Base-by-base conservation (phyloP, 202 grass and related monocot genomes). In the Bolboschoenoplectus hybrid region DNA sequence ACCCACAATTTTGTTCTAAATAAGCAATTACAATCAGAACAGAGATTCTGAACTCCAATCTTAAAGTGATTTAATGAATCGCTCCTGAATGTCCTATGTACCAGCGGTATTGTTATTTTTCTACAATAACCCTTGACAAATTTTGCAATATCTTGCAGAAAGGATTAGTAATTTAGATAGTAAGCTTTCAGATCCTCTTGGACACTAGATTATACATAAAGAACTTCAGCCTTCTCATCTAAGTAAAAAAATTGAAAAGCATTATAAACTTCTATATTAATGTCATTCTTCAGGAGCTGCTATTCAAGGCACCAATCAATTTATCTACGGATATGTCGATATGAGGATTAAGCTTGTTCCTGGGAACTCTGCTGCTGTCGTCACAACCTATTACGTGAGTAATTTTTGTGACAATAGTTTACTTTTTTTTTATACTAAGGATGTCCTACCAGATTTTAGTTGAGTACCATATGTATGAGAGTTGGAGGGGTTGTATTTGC, bases 341-440 rank as follows among this genome's bases (percentile, higher is more conserved):
- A 90, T 85, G 2, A 74, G 77, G 46, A 88, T 94, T 83, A 81
- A 92, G 39, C 90, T 92, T n/a, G 82, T 94, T 53, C 85, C 90
- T 0, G 92, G 77, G 53, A 80, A 92, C n/a, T 90, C 90, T 2
- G 92, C 92, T 74, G 92, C 90, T 60, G 91, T 89, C 3, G 92
- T 94, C 74, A 94, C 92, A 6, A 94, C 90, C 2, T 92, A 89
- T 43, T 94, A 94, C 44, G 90, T 94, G 44, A 77, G 71, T 50
- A 58, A 61, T 62, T 51, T 81, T 47, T 1, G 10, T 74, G 4
- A 41, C 53, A 38, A 11, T 44, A 16, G 47, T 17, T 50, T 58
- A 7, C 26, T 32, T 77, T 1, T 79, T 20, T 86, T 13, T 14
- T 49, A 17, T 67, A 1, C n/a, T 63, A 11, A n/a, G 3, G 2